These are phyloP conservation scores for Jamesozyma hellenica DNA, from an alignment of 805 yeast genomes.

Conservation along the genomic window DNA sequence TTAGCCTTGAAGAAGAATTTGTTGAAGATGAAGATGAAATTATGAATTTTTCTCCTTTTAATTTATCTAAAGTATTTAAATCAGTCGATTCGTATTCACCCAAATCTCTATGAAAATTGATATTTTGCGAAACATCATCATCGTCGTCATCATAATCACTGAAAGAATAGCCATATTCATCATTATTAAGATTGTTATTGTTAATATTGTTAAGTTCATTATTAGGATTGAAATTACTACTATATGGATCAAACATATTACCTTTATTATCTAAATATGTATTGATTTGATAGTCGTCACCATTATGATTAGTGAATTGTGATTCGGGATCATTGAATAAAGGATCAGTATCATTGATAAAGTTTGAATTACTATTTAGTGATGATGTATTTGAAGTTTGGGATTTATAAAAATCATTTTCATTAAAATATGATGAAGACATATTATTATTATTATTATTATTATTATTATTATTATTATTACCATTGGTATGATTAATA, in stretches of 20 bases:
- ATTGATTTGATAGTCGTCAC: constrained; percentile 30
- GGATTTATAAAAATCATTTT: constrained; percentile 18
- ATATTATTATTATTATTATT: constrained; percentile 1
- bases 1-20: constrained; percentile 7
- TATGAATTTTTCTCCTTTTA: constrained; percentile 6
- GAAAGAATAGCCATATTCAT: constrained; percentile 4
- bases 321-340: constrained; percentile 17
- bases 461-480: no score
- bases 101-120: constrained; percentile 16
- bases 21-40: constrained; percentile 8
- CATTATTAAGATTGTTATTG: constrained; percentile 4
- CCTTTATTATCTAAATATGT: constrained; percentile 28
- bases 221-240: neutral
- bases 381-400: constrained; percentile 17
- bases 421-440: constrained; percentile 13
- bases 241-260: constrained; percentile 30
- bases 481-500: no score
- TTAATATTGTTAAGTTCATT: neutral
- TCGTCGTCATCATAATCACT: constrained; percentile 3
- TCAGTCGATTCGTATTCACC: constrained; percentile 21
- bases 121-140: constrained; percentile 3
- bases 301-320: constrained; percentile 24
- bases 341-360: neutral
- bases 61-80: constrained; percentile 9
- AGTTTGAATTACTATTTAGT: constrained; percentile 10